Percentiles rank a stretch among this genome's conserved stretches.
phyloP scores from a whole-genome alignment of 2,329 filamentous ascomycete genomes.

The Ceratocystiopsis brevicomis region DNA sequence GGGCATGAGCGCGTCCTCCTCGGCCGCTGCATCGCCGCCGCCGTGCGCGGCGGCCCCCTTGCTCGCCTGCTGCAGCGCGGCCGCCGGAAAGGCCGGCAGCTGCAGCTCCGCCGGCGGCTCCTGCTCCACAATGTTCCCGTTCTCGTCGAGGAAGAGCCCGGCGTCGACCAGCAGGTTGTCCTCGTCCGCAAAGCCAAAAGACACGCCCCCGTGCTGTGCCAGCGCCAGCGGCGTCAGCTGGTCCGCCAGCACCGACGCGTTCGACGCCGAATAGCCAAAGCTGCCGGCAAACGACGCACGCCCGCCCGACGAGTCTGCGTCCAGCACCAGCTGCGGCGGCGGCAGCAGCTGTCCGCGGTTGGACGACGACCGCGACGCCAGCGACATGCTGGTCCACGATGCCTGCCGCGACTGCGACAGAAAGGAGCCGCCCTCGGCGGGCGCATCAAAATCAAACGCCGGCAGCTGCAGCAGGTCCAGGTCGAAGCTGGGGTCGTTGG shows the following conservation, averaged over 20 bases:
- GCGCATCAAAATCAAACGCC: conserved; percentile 25
- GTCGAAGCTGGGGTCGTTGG: conserved; percentile 68
- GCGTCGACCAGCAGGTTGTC: conserved; percentile 20
- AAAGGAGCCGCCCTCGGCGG: conserved; percentile 14
- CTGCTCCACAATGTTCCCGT: conserved; percentile 9
- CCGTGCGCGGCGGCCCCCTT: not conserved
- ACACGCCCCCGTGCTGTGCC: not conserved
- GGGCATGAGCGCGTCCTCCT: not conserved
- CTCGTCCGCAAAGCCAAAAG: conserved; percentile 24
- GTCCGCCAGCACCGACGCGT: conserved; percentile 4
- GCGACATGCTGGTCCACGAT: conserved; percentile 9
- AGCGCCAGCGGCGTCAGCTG: conserved; percentile 7
- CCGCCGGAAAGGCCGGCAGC: conserved; percentile 5
- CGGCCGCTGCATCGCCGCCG: not conserved
- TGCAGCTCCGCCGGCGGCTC: conserved; percentile 7
- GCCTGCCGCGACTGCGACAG: conserved; percentile 7
- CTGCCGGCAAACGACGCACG: conserved; percentile 4
- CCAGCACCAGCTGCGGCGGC: conserved; percentile 23
- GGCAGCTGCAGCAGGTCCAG: conserved; percentile 33
- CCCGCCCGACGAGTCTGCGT: conserved; percentile 13
- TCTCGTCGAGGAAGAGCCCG: conserved; percentile 14
- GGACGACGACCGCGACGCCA: conserved; percentile 10
- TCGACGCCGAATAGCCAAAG: conserved; percentile 6
- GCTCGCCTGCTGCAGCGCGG: not conserved
- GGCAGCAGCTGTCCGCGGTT: conserved; percentile 24